phyloP scores from a whole-genome alignment of 2,329 filamentous ascomycete species.

The Verticillium isaacii region DNA sequence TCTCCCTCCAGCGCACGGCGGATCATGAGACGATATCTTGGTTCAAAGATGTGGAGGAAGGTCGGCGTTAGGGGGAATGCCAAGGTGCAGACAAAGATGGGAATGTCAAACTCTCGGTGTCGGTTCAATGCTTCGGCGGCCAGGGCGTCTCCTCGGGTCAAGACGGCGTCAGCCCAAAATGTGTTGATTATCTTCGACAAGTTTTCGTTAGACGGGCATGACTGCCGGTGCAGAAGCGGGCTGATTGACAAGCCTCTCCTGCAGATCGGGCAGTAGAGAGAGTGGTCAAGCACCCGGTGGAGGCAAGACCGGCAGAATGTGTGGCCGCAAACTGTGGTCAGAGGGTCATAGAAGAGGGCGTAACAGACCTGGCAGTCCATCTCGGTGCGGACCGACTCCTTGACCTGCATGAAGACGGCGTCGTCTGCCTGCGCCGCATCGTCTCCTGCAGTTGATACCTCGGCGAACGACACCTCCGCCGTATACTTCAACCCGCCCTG shows the following conservation, averaged over 20 bases:
- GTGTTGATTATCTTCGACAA: slow-evolving; percentile 59
- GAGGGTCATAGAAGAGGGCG: slow-evolving; percentile 71
- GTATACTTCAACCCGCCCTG: slow-evolving; percentile 54
- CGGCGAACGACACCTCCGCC: slow-evolving; percentile 48
- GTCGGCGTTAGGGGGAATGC: slow-evolving; percentile 80
- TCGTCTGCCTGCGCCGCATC: slow-evolving; percentile 21
- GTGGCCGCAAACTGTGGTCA: slow-evolving; percentile 83
- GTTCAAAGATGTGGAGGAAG: slow-evolving; percentile 88
- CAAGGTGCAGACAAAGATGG: slow-evolving; percentile 78
- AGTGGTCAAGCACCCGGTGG: slow-evolving; percentile 70
- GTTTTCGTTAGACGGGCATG: slow-evolving; percentile 54
- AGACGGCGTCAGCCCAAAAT: slow-evolving; percentile 66
- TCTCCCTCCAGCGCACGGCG: slow-evolving; percentile 69
- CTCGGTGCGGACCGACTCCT: slow-evolving; percentile 60
- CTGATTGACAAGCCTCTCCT: slow-evolving; percentile 57
- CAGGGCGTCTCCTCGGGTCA: slow-evolving; percentile 49
- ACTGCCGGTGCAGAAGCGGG: slow-evolving; percentile 32
- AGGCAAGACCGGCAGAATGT: slow-evolving; percentile 83
- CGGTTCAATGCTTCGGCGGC: slow-evolving; percentile 53
- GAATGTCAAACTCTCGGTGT: slow-evolving; percentile 54
- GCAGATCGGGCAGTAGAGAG: slow-evolving; percentile 75
- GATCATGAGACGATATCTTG: slow-evolving; percentile 88
- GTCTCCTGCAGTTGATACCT: slow-evolving; percentile 17
- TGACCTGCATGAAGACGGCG: slow-evolving; percentile 47
- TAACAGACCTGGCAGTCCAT: slow-evolving; percentile 90